phyloP scores from a whole-genome alignment of 2,329 filamentous ascomycete species.

The Colletotrichum gigasporum region DNA sequence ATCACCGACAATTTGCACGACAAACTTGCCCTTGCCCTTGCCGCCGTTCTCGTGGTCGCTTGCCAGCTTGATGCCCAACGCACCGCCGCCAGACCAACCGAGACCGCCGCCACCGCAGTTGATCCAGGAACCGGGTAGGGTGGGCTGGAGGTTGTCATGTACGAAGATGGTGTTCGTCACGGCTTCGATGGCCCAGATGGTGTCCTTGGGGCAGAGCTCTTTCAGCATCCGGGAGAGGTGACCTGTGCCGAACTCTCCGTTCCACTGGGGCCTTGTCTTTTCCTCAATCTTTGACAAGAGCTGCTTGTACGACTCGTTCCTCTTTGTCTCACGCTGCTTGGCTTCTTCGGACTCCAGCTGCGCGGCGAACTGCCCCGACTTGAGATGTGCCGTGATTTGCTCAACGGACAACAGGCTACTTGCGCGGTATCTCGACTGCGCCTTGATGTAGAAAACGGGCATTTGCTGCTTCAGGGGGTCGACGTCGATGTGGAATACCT shows the following conservation, averaged over 20 bases:
- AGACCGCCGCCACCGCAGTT: slow-evolving; percentile 85
- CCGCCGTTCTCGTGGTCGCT: slow-evolving; percentile 53
- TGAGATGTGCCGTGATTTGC: slow-evolving; percentile 74
- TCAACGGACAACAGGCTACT: slow-evolving; percentile 72
- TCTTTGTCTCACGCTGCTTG: slow-evolving; percentile 57
- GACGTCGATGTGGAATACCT: slow-evolving; percentile 71
- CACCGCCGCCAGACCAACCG: slow-evolving; percentile 81
- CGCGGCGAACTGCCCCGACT: slow-evolving; percentile 51
- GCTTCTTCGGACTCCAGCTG: slow-evolving; percentile 47
- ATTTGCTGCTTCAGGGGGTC: slow-evolving; percentile 77
- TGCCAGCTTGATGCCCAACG: slow-evolving; percentile 80
- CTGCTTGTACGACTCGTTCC: slow-evolving; percentile 67
- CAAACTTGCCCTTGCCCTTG: slow-evolving; percentile 54
- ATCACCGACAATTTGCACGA: slow-evolving; percentile 66
- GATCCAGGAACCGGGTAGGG: slow-evolving; percentile 77
- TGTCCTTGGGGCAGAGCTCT: slow-evolving; percentile 52
- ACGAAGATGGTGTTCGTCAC: slow-evolving; percentile 77
- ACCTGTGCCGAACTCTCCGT: slow-evolving; percentile 60
- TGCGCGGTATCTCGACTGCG: slow-evolving; percentile 72
- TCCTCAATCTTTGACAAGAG: slow-evolving; percentile 68
- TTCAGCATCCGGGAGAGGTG: slow-evolving; percentile 44
- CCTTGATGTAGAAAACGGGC: slow-evolving; percentile 76
- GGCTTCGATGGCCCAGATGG: slow-evolving; percentile 81
- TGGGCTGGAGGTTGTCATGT: slow-evolving; percentile 75
- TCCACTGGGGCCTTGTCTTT: slow-evolving; percentile 64